Evolutionary conservation across 371 early-diverging fungal genomes (phyloP), one percentile per base, ranked within the genome.

Genomic region (Fennellomyces sp.): DNA sequence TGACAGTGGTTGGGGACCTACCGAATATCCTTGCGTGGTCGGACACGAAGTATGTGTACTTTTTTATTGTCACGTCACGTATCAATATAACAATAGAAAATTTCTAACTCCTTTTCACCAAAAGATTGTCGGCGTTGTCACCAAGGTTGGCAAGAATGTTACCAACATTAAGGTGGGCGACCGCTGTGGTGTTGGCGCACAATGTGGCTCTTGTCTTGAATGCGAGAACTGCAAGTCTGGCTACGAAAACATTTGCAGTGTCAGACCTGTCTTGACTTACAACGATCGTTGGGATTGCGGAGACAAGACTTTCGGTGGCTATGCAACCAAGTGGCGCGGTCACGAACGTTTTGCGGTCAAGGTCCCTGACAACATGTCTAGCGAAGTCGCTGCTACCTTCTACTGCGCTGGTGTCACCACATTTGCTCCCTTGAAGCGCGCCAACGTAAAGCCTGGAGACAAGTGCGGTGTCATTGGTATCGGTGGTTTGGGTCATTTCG

Each of bases 181-280:
- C 58, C 56, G 83, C 8, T 88, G 89, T 50, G 93, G 93, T 45
- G 85, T 86, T 12, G 91, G 89, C 25, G 86, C 85, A 27, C 85
- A 87, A 68, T 75, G 70, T 19, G 75, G 72, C 23, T 68, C 82
- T 11, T 84, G 86, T 56, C 56, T 73, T 27, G 60, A 69, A 31
- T 69, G 69, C 38, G 56, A 72, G 0, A 31, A 61, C 19, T 76
- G 76, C 38, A 61, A 63, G 21, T 27, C 39, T 3, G 68, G 72
- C n/a, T 2, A 49, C 11, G 69, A 69, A 12, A 29, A 75, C 45
- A 19, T 71, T 31, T 75, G 75, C 56, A 25, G 51, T 31, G 41
- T 41, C 28, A 29, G 52, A 15, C 23, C 11, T 2, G 56, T 62
- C 6, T 19, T 38, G 25, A 75, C 75, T 21, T 75, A 75, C 56